Conservation (phyloP, 139 green algal genomes). For the Chlorella sp. region DNA sequence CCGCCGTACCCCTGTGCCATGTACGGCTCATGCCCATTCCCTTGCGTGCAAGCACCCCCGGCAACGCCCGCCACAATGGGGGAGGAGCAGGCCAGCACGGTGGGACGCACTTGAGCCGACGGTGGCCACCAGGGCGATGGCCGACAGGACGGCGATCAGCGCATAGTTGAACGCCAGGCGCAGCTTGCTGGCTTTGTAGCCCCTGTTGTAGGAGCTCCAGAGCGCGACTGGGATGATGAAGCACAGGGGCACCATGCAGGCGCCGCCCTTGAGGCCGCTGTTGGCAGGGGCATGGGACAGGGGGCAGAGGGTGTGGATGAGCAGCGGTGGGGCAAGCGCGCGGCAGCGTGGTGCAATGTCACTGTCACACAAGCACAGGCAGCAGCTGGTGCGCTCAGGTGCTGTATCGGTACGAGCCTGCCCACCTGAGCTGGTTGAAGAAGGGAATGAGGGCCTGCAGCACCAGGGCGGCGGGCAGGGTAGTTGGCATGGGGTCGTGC, state of each 20-base stretch:
- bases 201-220: background rate
- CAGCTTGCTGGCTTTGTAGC: background rate
- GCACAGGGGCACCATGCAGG: background rate
- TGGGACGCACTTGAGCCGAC: too few species aligned
- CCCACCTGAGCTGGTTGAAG: constrained; percentile 12
- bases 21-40: too few species aligned
- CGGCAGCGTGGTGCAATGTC: too few species aligned
- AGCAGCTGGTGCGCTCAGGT: background rate
- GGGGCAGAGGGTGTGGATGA: background rate
- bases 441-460: background rate
- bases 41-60: too few species aligned
- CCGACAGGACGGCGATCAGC: background rate
- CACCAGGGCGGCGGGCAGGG: too few species aligned
- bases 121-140: background rate
- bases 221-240: background rate
- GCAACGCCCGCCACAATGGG: background rate
- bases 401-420: background rate
- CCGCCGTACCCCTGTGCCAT: too few species aligned
- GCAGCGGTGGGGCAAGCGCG: too few species aligned
- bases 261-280: background rate
- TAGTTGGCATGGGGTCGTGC: too few species aligned
- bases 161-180: background rate
- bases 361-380: background rate
- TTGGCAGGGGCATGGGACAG: background rate
- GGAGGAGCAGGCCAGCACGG: background rate